phyloP scores from a whole-genome alignment of 169 alveolate genomes.

The Neospora caninum region DNA sequence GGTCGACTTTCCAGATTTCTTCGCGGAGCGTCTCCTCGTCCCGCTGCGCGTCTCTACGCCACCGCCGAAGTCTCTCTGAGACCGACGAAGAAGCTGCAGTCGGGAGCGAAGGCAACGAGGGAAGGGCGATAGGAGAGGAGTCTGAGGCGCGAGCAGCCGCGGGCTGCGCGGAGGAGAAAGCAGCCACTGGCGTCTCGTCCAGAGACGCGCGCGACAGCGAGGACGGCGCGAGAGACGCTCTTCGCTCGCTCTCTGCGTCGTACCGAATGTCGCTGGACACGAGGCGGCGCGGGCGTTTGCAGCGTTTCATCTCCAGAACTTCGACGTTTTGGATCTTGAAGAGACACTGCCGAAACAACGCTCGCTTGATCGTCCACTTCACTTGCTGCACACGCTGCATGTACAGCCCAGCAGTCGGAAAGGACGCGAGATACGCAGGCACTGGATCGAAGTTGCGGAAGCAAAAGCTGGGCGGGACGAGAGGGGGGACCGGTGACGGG shows the following conservation, averaged over 20 bases:
- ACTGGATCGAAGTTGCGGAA: not conserved
- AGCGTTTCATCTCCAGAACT: conserved; percentile 24
- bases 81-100: not conserved
- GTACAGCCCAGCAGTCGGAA: conserved; percentile 36
- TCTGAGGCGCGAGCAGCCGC: not conserved
- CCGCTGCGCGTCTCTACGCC: not conserved
- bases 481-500: conserved; percentile 1
- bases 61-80: not conserved
- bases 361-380: conserved; percentile 20
- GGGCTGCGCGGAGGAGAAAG: not conserved
- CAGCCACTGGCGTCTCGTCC: not conserved
- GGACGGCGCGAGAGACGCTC: not conserved
- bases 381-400: conserved; percentile 39
- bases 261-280: not conserved
- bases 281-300: conserved; percentile 40
- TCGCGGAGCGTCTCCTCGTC: conserved; percentile 29
- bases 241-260: conserved; percentile 7
- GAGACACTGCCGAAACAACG: conserved; percentile 35
- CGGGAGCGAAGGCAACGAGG: not conserved
- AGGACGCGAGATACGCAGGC: conserved; percentile 22
- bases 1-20: conserved; percentile 40
- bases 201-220: not conserved
- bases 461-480: conserved; percentile 13
- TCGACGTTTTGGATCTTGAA: conserved; percentile 52
- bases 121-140: no score